These are phyloP conservation scores for Aspergillus texensis DNA, from an alignment of 2,329 filamentous ascomycete genomes.

Conservation along the genomic window DNA sequence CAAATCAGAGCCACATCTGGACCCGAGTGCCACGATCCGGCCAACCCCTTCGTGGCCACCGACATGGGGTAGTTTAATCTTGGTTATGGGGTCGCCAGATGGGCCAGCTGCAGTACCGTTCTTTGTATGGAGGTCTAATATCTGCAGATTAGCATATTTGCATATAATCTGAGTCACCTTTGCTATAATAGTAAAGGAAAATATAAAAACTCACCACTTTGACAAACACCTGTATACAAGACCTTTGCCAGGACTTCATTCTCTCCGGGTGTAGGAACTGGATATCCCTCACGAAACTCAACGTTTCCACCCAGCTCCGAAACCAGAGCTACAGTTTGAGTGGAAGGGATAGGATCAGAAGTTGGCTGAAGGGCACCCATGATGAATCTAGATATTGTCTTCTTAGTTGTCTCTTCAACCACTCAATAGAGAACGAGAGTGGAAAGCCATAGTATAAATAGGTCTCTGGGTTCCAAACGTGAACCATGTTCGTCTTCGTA, in stretches of 20 bases:
- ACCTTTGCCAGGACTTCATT: conserved; percentile 51
- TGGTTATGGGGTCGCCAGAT: conserved; percentile 45
- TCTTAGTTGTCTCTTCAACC: not conserved
- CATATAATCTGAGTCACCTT: not conserved
- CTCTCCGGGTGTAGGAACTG: conserved; percentile 40
- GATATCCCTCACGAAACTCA: conserved; percentile 46
- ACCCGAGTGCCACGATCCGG: conserved; percentile 44
- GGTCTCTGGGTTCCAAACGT: not conserved
- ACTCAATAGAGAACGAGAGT: not conserved
- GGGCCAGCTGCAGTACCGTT: conserved; percentile 41
- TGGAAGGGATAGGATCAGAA: conserved; percentile 12
- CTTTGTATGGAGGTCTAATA: conserved; percentile 45
- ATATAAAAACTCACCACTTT: conserved; percentile 40
- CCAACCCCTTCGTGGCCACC: conserved; percentile 52
- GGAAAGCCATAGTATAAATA: not conserved
- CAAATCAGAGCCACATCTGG: conserved; percentile 37
- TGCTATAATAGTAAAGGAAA: not conserved
- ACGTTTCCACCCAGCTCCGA: conserved; percentile 43
- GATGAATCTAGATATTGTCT: not conserved
- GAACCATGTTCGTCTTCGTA: not conserved
- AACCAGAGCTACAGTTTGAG: conserved; percentile 48
- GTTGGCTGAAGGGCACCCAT: conserved; percentile 11
- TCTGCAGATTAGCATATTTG: not conserved
- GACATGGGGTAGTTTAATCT: conserved; percentile 50
- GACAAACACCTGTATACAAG: conserved; percentile 50